phyloP scores from a whole-genome alignment of 1,139 yeast species.

The Blastobotrys ciferrii region DNA sequence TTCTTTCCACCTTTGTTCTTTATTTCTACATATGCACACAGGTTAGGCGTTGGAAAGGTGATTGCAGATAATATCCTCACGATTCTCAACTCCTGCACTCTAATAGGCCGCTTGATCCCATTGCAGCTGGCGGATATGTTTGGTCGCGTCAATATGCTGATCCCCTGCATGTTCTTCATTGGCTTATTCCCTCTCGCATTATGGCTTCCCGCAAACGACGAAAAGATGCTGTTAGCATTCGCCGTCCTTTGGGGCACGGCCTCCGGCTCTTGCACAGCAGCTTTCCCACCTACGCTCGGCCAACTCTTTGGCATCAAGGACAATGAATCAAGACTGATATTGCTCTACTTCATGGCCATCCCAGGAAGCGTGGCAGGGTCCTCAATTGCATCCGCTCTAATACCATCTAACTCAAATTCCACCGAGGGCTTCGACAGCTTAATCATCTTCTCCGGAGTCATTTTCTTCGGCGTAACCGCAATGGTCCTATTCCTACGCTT shows the following conservation, averaged over 20 bases:
- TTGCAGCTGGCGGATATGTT: constrained; percentile 47
- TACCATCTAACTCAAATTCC: constrained; percentile 23
- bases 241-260: constrained; percentile 49
- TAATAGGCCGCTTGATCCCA: constrained; percentile 51
- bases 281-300: constrained; percentile 40
- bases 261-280: constrained; percentile 41
- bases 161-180: constrained; percentile 33
- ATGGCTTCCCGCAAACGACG: constrained; percentile 31
- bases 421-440: constrained; percentile 22
- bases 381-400: constrained; percentile 49
- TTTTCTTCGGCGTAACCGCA: constrained; percentile 9
- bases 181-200: constrained; percentile 30
- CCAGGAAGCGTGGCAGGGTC: constrained; percentile 51
- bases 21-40: constrained; percentile 39
- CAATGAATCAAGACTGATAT: constrained; percentile 49
- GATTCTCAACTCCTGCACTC: constrained; percentile 48
- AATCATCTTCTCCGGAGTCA: constrained; percentile 25
- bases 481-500: constrained; percentile 10
- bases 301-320: constrained; percentile 53
- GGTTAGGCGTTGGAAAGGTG: constrained; percentile 33
- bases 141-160: constrained; percentile 42
- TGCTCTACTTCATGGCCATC: constrained; percentile 51
- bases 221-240: constrained; percentile 35
- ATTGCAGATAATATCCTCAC: constrained; percentile 39
- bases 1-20: constrained; percentile 42